Evolutionary conservation across 1,284 basidiomycete genomes (phyloP).

Genomic region (Ganoderma resinaceum): DNA sequence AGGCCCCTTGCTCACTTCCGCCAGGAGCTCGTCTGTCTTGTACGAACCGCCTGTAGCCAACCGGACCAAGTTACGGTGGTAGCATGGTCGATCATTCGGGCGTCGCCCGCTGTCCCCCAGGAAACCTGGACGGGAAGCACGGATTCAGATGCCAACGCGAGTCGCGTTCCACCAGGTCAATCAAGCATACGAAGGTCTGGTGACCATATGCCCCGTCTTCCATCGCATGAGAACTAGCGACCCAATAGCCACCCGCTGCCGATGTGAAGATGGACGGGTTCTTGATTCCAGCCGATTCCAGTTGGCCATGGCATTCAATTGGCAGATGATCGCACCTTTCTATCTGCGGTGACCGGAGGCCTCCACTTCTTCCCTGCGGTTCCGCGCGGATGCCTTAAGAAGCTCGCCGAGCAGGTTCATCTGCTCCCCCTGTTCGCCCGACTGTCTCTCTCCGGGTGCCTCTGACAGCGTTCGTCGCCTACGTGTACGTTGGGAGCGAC

Average conservation of each 20-base stretch:
- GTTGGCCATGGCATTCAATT: neutral
- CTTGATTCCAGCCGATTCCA: neutral
- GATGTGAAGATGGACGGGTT: neutral
- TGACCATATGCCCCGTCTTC: neutral
- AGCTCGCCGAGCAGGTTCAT: neutral
- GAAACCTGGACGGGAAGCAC: neutral
- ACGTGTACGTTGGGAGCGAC: neutral
- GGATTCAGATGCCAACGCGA: neutral
- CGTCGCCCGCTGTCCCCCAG: neutral
- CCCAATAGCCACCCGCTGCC: neutral
- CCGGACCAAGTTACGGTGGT: neutral
- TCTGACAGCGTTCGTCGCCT: neutral
- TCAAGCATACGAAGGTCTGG: neutral
- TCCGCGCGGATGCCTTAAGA: conserved; percentile 1
- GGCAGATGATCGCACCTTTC: neutral
- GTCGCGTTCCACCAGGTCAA: neutral
- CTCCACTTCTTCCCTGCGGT: neutral
- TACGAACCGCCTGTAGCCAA: neutral
- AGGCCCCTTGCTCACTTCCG: neutral
- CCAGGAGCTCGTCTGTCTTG: neutral
- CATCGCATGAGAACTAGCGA: conserved; percentile 1
- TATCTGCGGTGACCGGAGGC: neutral
- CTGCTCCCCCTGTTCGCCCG: neutral
- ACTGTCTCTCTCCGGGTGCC: neutral
- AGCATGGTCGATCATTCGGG: neutral